Conservation (phyloP, 495 filamentous ascomycete genomes). For the Aspergillus bridgeri region DNA sequence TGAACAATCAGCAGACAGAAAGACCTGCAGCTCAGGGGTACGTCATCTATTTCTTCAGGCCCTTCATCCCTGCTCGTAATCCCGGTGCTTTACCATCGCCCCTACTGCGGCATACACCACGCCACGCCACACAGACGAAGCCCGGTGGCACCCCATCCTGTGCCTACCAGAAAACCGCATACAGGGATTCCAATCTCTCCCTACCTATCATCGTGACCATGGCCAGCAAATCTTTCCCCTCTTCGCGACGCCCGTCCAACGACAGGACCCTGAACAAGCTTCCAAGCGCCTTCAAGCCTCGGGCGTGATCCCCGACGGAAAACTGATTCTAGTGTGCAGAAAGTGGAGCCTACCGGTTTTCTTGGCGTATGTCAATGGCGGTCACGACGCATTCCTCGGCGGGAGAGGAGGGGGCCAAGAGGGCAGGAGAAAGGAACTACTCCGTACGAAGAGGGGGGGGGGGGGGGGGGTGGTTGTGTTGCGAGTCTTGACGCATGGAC, state of each 20-base stretch:
- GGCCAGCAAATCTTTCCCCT: background rate
- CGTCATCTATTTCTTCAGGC: background rate
- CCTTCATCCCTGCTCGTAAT: background rate
- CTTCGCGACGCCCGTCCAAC: background rate
- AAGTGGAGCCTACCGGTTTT: constrained; percentile 10
- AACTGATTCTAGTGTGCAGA: constrained; percentile 20
- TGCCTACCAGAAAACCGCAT: no score
- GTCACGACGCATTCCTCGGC: background rate
- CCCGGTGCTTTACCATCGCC: background rate
- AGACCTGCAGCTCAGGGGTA: background rate
- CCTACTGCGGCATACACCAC: background rate
- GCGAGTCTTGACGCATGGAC: no score
- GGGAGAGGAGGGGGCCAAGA: background rate
- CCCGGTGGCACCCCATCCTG: no score
- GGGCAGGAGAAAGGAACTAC: no score
- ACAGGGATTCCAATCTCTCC: background rate
- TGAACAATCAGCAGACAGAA: background rate
- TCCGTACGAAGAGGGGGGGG: no score
- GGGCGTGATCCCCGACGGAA: constrained; percentile 11
- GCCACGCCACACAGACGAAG: no score
- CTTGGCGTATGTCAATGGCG: constrained; percentile 17
- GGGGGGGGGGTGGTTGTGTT: background rate
- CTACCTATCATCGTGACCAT: background rate
- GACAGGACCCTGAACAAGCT: constrained; percentile 22
- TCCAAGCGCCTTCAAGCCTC: constrained; percentile 11